Conservation (phyloP, 495 filamentous ascomycete genomes). For the Penicillium steckii region DNA sequence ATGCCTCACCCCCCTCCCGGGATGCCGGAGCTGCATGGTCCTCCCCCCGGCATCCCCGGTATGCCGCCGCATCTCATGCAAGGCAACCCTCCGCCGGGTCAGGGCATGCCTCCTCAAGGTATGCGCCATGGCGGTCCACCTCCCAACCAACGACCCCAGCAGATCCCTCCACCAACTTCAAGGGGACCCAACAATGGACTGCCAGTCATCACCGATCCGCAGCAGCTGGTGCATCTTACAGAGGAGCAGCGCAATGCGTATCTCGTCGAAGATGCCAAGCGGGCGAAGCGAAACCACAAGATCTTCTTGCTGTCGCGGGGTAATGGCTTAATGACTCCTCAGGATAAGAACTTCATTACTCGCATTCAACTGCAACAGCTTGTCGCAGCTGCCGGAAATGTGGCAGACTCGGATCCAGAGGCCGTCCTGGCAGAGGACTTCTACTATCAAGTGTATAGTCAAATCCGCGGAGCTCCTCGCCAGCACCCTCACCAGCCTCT, state of each 20-base stretch:
- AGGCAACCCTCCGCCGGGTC: conserved; percentile 39
- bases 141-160: conserved; percentile 26
- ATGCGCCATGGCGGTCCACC: conserved; percentile 31
- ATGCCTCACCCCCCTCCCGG: conserved; percentile 49
- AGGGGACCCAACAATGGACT: conserved; percentile 30
- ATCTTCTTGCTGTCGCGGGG: conserved; percentile 90
- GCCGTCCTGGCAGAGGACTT: conserved; percentile 87
- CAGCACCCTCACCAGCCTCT: conserved; percentile 88
- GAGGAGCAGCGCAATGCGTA: conserved; percentile 77
- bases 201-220: conserved; percentile 62
- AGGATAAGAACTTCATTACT: conserved; percentile 99
- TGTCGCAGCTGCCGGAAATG: conserved; percentile 84
- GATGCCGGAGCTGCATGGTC: conserved; percentile 45
- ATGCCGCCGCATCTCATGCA: conserved; percentile 40
- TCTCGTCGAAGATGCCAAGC: conserved; percentile 85
- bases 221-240: conserved; percentile 74
- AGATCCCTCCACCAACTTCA: conserved; percentile 25
- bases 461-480: conserved; percentile 83
- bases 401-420: conserved; percentile 75
- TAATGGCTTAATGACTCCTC: conserved; percentile 97
- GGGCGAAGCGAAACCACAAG: conserved; percentile 97
- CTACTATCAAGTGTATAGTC: conserved; percentile 95
- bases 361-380: conserved; percentile 96
- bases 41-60: conserved; percentile 36
- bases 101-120: conserved; percentile 30